Evolutionary conservation across 176 grass and related monocot species (phyloP).

Genomic region (Bonia amplexicaulis): DNA sequence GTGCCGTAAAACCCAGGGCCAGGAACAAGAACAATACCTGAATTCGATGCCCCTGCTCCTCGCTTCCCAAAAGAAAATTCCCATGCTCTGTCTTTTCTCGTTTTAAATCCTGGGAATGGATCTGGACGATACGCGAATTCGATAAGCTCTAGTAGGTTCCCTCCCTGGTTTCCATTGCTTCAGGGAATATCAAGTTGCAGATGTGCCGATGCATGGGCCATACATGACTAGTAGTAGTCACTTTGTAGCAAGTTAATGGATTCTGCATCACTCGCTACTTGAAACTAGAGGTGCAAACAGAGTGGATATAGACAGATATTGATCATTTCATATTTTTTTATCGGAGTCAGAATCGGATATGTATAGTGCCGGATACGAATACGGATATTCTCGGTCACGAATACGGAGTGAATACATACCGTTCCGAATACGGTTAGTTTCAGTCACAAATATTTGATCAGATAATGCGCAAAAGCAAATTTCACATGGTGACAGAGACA

Average conservation of each 20-base stretch:
- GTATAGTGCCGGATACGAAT: too few species aligned
- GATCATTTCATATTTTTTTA: too few species aligned
- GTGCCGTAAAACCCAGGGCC: constrained; percentile 1
- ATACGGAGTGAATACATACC: too few species aligned
- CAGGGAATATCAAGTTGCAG: constrained; percentile 22
- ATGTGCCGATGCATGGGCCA: constrained; percentile 5
- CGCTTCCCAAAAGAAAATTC: background rate
- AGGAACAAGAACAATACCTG: constrained; percentile 32
- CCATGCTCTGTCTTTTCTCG: background rate
- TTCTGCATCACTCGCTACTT: constrained; percentile 33
- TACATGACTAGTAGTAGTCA: constrained; percentile 9
- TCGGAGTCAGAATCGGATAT: too few species aligned
- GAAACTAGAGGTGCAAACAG: too few species aligned
- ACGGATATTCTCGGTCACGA: too few species aligned
- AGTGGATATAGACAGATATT: too few species aligned
- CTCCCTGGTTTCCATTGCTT: constrained; percentile 7
- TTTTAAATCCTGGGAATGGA: constrained; percentile 1
- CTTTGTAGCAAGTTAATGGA: constrained; percentile 25
- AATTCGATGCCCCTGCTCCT: constrained; percentile 23
- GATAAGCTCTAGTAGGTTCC: constrained; percentile 26
- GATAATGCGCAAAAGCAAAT: too few species aligned
- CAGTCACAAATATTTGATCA: too few species aligned
- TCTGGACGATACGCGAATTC: background rate
- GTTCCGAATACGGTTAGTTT: too few species aligned
- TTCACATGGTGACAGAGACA: too few species aligned